phyloP scores from a whole-genome alignment of 208 protist species.

The Tritrichomonas foetus region DNA sequence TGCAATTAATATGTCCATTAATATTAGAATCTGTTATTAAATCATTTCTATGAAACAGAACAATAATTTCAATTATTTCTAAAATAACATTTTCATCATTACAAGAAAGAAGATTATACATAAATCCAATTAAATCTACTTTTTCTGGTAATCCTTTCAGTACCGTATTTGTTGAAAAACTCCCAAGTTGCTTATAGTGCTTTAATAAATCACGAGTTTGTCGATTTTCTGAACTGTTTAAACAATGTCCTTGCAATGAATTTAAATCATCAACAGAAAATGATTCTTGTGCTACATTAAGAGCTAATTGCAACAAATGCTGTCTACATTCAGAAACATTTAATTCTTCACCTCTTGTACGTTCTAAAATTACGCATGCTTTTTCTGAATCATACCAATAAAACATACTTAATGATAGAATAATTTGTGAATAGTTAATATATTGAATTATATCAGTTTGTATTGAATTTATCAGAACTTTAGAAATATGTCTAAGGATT shows the following conservation, averaged over 20 bases:
- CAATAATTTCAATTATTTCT: not conserved
- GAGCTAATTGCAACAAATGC: not conserved
- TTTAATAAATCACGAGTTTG: not conserved
- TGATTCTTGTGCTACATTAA: not conserved
- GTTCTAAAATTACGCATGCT: not conserved
- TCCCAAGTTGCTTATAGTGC: not conserved
- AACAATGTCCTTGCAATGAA: not conserved
- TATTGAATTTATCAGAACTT: not conserved
- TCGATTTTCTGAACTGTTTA: not conserved
- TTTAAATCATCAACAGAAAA: not conserved
- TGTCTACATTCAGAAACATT: not conserved
- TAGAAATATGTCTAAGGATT: not conserved
- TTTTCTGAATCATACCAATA: not conserved
- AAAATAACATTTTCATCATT: not conserved
- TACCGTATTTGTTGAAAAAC: not conserved
- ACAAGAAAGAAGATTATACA: not conserved
- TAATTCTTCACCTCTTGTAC: not conserved
- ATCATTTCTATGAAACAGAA: not conserved
- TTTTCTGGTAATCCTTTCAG: not conserved
- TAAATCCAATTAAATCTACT: not conserved
- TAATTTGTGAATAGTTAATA: not conserved
- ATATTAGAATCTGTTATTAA: not conserved
- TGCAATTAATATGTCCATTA: not conserved
- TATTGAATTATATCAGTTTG: not conserved
- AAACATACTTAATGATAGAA: not conserved